These are phyloP conservation scores for Austropuccinia psidii DNA, from an alignment of 1,284 basidiomycete genomes.

Conservation along the genomic window DNA sequence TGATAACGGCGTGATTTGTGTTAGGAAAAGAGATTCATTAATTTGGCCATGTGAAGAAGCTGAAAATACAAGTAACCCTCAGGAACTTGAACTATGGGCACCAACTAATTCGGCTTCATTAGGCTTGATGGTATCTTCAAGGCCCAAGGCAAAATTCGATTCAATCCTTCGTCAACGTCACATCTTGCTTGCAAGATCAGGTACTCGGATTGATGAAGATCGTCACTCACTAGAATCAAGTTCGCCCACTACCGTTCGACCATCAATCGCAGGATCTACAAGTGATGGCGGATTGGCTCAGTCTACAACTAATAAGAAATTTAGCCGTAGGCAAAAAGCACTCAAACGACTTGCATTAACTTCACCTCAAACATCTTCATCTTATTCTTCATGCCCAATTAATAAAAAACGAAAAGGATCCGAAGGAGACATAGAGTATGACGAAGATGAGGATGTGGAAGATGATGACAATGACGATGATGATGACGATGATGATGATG, in stretches of 20 bases:
- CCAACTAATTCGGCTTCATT: neutral
- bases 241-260: conserved; percentile 1
- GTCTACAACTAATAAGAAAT: neutral
- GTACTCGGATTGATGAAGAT: neutral
- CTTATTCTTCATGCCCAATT: neutral
- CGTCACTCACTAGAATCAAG: neutral
- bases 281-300: neutral
- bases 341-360: conserved; percentile 11
- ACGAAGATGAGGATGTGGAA: neutral
- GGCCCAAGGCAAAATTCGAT: neutral
- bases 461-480: neutral
- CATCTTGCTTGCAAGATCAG: neutral
- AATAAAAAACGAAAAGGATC: no score
- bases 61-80: neutral
- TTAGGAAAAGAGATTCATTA: conserved; percentile 3
- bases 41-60: conserved; percentile 2
- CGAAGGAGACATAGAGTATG: neutral
- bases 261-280: neutral
- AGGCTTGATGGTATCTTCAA: neutral
- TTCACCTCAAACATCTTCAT: no score
- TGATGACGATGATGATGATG: neutral
- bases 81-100: conserved; percentile 6
- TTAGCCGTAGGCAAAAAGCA: conserved; percentile 17
- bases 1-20: no score
- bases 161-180: neutral